A percentile compares a stretch with the other conserved stretches of the same genome.
These are phyloP conservation scores for Zygoascus flipseniorum DNA, from an alignment of 805 yeast species.

Conservation along the genomic window DNA sequence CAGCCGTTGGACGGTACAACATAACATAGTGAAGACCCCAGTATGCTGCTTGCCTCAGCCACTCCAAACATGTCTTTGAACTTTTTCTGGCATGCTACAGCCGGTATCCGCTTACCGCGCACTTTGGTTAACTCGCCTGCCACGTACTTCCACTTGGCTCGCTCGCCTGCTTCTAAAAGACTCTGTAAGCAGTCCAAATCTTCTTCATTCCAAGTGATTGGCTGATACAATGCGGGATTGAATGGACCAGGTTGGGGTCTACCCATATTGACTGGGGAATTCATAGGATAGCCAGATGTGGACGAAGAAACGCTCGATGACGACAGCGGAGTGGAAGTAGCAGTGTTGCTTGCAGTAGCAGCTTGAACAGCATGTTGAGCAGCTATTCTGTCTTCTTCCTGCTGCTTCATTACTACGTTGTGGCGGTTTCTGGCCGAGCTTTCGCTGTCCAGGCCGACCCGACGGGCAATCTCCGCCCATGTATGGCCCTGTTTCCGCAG, in stretches of 20 bases:
- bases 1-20: slow-evolving; percentile 41
- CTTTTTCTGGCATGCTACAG: slow-evolving; percentile 47
- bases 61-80: slow-evolving; percentile 47
- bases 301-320: background rate
- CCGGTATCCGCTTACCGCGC: slow-evolving; percentile 37
- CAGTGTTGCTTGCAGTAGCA: background rate
- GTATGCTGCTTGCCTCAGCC: slow-evolving; percentile 38
- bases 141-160: slow-evolving; percentile 52
- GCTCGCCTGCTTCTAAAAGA: slow-evolving; percentile 43
- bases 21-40: slow-evolving; percentile 48
- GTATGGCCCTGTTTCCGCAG: slow-evolving; percentile 53
- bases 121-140: slow-evolving; percentile 30
- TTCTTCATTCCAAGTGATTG: slow-evolving; percentile 32
- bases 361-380: slow-evolving; percentile 45
- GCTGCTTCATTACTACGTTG: slow-evolving; percentile 41
- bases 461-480: slow-evolving; percentile 65
- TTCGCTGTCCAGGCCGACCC: slow-evolving; percentile 43
- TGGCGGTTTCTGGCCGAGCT: slow-evolving; percentile 7
- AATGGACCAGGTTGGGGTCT: background rate
- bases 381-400: slow-evolving; percentile 51
- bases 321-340: background rate
- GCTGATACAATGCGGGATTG: background rate
- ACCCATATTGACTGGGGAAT: background rate
- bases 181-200: slow-evolving; percentile 41
- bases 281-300: background rate